A percentile compares a stretch with the other conserved stretches of the same genome.
phyloP scores from a whole-genome alignment of 2,329 filamentous ascomycete genomes.

The Diaporthe longicolla region DNA sequence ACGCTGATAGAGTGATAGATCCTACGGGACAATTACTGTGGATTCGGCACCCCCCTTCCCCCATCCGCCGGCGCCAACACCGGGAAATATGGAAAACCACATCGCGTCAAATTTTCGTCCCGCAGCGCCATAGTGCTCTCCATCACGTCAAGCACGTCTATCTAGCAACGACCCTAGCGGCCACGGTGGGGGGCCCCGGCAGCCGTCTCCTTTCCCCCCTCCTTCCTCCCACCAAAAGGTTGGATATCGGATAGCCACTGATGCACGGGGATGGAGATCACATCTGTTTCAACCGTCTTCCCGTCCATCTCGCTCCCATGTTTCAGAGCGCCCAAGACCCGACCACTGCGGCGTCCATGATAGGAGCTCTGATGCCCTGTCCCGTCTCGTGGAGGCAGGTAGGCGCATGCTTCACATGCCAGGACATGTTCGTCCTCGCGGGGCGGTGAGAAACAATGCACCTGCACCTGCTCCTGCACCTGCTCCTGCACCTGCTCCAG shows the following conservation, averaged over 20 bases:
- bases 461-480: background rate
- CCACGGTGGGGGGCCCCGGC: slow-evolving; percentile 6
- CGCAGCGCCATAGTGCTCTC: slow-evolving; percentile 5
- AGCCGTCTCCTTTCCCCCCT: background rate
- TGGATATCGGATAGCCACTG: slow-evolving; percentile 20
- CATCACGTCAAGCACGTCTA: too few relatives aligned
- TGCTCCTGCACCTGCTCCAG: slow-evolving; percentile 7
- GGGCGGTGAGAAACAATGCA: slow-evolving; percentile 13
- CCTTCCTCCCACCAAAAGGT: slow-evolving; percentile 1
- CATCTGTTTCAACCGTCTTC: slow-evolving; percentile 20
- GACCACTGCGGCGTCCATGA: slow-evolving; percentile 4
- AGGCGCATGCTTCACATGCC: slow-evolving; percentile 17
- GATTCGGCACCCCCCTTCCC: slow-evolving; percentile 1
- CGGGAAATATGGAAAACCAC: slow-evolving; percentile 21
- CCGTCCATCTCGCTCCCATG: slow-evolving; percentile 18
- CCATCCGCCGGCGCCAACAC: slow-evolving; percentile 12
- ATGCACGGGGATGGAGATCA: slow-evolving; percentile 21
- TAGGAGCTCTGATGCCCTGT: slow-evolving; percentile 12
- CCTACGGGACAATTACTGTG: slow-evolving; percentile 25
- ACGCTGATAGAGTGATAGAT: slow-evolving; percentile 12
- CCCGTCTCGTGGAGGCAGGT: background rate
- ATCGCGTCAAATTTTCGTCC: slow-evolving; percentile 29
- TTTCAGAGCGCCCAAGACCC: slow-evolving; percentile 22
- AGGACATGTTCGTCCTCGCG: background rate
- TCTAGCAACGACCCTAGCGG: background rate